Base-by-base conservation (phyloP, 306 rosid genomes). In the Sicyos edulis region DNA sequence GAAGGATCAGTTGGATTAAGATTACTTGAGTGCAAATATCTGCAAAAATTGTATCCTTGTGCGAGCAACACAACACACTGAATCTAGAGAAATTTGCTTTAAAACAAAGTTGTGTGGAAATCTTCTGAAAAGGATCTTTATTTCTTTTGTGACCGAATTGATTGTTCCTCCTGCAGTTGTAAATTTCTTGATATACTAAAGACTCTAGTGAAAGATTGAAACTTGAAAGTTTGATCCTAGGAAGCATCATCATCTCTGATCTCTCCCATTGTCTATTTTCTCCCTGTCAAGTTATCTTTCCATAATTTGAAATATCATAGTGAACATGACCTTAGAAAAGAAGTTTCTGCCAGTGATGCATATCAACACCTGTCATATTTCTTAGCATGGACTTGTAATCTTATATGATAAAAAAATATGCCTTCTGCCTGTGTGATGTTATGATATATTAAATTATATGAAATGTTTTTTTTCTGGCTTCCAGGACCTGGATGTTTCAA, bases 161-260 rank as follows among this genome's bases (percentile, higher is more conserved):
- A 58, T 58, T 22, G 29, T 10, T 21, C 32, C 42, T 13, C 15
- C 19, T 13, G 29, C 14, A 12, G 42, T 15, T 12, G 65, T 59
- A 59, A 59, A 29, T 60, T 14, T 60, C 44, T 60, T n/a, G 8
- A 57, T 57, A 24, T 4, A 22, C 32, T 57, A 5, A 22, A 57
- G 63, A 22, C 19, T 6, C 2, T 19, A 60, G 66, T 11, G 44
- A 14, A 54, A 54, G 21, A 29, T 26, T 63, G 51, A 15, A 16
- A 63, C 54, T 65, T 40, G 52, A 1, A 34, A n/a, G 10, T 44
- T 40, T 17, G 37, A 42, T n/a, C n/a, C 47, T 32, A 16, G 70
- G 70, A 40, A 63, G 70, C 70, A 63, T 63, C 68, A 63, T 63
- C 68, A 37, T 16, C 22, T 63, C 24, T 63, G 49, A 63, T 37